Base-by-base conservation (phyloP, 1,284 basidiomycete genomes). In the Ganoderma sinense region DNA sequence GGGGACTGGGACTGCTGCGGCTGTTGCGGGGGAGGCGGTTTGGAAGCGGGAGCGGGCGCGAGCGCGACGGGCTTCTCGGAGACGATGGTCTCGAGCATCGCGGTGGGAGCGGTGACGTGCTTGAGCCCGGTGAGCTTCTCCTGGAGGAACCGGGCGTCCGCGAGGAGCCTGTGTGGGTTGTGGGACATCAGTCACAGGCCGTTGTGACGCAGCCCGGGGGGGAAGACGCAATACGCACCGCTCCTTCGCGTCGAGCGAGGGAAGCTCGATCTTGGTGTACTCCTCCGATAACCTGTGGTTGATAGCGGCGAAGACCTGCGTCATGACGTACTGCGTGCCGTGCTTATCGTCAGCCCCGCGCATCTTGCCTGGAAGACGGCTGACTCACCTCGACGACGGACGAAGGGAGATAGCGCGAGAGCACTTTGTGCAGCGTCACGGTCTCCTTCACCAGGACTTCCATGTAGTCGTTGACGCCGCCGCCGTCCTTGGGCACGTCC, bases 361-460 rank as follows among this genome's bases (percentile, higher is more conserved):
- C 11, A 56, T 14, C 60, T 64, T 60, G 58, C 65, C 64, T 31
- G 53, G 65, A 66, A 69, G 33, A 33, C 26, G 40, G 48, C n/a
- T 33, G 36, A 26, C 41, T 80, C 75, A 94, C 93, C 88, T 97
- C 94, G 60, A 97, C 94, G 18, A 95, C 88, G 29, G 87, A 85
- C 43, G 86, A 81, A 6, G 93, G 85, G 31, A 99, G 85, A 81
- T 98, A 99, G 69, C 97, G 94, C 65, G 94, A 95, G 62, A 99
- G 86, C 55, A 99, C 97, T 80, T 97, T 99, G 84, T 99, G 96
- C 63, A 99, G 86, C 33, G 96, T 98, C 66, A 95, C 92, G 4
- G 97, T 97, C 83, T 99, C 97, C 82, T 97, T 98, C 76, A 97
- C 91, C 45, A 99, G 86, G 71, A 96, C 86, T 74, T 97, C 92